Base-by-base conservation (phyloP, 768 basidiomycete species). In the Collybia sp. region DNA sequence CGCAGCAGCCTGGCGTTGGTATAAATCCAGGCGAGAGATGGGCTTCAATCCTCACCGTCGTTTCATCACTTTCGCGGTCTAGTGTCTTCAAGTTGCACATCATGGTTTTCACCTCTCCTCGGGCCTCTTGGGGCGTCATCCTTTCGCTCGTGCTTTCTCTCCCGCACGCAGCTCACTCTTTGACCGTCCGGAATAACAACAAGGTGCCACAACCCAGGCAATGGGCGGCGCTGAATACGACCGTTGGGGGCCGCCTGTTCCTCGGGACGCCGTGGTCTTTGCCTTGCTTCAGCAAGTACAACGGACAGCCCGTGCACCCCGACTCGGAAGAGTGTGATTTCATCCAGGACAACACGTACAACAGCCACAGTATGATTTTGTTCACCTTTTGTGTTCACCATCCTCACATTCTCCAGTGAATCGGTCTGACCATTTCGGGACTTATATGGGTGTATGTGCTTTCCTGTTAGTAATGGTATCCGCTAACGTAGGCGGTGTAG, bases 401-500 rank as follows among this genome's bases (percentile, higher is more conserved):
- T 10, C 10, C 25, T 25, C 3, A 18, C 35, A 18, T 37, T 6
- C 35, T 10, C 10, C 35, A 18, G 35, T 13, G 35, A 37, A 37
- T 8, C 25, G 25, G 35, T 13, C 17, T 6, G 35, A 18, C 35
- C 10, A 37, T 6, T 13, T 37, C 6, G 13, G 17, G n/a, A 37
- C 35, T 37, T 37, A 37, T 6, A 25, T 37, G 35, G 17, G 17
- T 37, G 13, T 37, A 18, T n/a, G 35, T 37, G 35, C 13, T 10
- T 10, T 3, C 10, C n/a, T n/a, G 10, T 37, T 37, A 3, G 58
- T 38, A 13, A 48, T 52, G 12, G 54, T 61, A 1, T 46, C 60
- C 17, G 49, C 3, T n/a, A 37, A 51, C 19, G 17, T 33, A 6
- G 53, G 61, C 5, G 55, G 58, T 67, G 19, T 60, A 65, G 47